Percentiles rank a stretch among this genome's conserved stretches.
These are phyloP conservation scores for Phytopythium ostracodes DNA, from an alignment of 352 stramenopile species.

Conservation along the genomic window DNA sequence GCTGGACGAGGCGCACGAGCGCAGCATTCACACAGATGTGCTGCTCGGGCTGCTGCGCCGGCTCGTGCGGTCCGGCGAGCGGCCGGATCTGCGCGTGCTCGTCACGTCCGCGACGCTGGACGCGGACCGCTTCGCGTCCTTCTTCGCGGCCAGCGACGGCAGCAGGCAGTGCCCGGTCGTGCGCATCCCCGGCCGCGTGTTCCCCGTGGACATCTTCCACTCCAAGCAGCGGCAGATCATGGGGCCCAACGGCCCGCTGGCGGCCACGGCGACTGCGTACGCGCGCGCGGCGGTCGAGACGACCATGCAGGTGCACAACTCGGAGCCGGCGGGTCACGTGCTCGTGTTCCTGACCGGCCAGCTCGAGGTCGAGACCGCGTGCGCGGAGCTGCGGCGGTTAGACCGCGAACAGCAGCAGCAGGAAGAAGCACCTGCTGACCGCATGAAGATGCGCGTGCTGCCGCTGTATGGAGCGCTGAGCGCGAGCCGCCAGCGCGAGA, in stretches of 20 bases:
- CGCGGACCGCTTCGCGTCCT: constrained; percentile 79
- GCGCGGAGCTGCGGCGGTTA: constrained; percentile 71
- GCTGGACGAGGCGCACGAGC: constrained; percentile 97
- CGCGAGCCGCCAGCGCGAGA: constrained; percentile 88
- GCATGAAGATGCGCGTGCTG: constrained; percentile 63
- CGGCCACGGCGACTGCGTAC: constrained; percentile 44
- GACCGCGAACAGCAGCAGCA: constrained; percentile 16
- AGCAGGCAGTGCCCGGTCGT: constrained; percentile 75
- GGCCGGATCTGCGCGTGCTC: constrained; percentile 89
- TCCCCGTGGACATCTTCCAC: constrained; percentile 93
- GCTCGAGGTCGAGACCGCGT: constrained; percentile 92
- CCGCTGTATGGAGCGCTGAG: constrained; percentile 96
- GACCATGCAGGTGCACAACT: constrained; percentile 70
- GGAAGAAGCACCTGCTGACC: constrained; percentile 24
- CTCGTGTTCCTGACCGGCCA: constrained; percentile 95
- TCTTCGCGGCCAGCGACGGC: constrained; percentile 46
- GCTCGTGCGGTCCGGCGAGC: constrained; percentile 37
- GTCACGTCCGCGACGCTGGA: constrained; percentile 93
- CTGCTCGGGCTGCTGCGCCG: constrained; percentile 93
- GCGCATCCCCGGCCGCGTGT: constrained; percentile 88
- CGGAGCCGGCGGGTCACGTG: constrained; percentile 80
- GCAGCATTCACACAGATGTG: constrained; percentile 97
- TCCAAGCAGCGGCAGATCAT: constrained; percentile 83
- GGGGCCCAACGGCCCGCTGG: constrained; percentile 45
- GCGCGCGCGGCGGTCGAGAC: constrained; percentile 68